A percentile compares a stretch with the other conserved stretches of the same genome.
phyloP scores from a whole-genome alignment of 2,329 filamentous ascomycete genomes.

The Penicillium brasilianum region DNA sequence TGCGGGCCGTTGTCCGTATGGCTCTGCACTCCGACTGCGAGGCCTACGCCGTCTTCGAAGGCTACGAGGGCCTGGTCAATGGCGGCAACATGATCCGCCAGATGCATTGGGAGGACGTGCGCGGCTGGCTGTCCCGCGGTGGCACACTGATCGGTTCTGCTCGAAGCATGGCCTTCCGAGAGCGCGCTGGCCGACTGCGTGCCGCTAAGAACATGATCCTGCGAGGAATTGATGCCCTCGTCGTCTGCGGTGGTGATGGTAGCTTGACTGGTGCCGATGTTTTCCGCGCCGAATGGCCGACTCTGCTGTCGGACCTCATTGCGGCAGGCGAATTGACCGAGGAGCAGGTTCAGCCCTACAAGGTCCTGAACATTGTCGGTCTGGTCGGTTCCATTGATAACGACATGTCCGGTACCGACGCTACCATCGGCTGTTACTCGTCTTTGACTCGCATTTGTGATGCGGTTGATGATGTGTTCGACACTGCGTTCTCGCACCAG shows the following conservation, averaged over 20 bases:
- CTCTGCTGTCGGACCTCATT: constrained; percentile 83
- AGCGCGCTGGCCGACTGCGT: constrained; percentile 78
- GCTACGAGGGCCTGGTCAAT: constrained; percentile 91
- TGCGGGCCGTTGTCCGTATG: constrained; percentile 89
- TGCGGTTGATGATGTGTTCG: constrained; percentile 89
- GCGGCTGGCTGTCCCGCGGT: constrained; percentile 90
- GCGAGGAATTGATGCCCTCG: constrained; percentile 90
- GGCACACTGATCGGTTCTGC: constrained; percentile 96
- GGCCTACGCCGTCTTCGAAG: constrained; percentile 83
- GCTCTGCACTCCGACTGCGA: constrained; percentile 83
- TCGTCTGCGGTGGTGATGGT: constrained; percentile 97
- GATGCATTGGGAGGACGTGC: constrained; percentile 91
- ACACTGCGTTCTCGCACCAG: constrained; percentile 95
- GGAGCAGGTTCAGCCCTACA: constrained; percentile 75
- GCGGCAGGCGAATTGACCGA: constrained; percentile 70
- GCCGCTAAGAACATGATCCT: constrained; percentile 95
- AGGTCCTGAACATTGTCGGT: constrained; percentile 92
- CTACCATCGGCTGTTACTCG: constrained; percentile 96
- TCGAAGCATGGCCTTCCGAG: constrained; percentile 88
- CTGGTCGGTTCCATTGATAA: constrained; percentile 98
- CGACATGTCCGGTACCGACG: constrained; percentile 94
- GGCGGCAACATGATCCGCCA: constrained; percentile 86
- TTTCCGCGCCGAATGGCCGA: constrained; percentile 91
- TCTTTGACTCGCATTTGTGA: constrained; percentile 92
- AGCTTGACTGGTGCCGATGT: constrained; percentile 94